These are phyloP conservation scores for Kazachstania viticola DNA, from an alignment of 805 yeast species.

Conservation along the genomic window DNA sequence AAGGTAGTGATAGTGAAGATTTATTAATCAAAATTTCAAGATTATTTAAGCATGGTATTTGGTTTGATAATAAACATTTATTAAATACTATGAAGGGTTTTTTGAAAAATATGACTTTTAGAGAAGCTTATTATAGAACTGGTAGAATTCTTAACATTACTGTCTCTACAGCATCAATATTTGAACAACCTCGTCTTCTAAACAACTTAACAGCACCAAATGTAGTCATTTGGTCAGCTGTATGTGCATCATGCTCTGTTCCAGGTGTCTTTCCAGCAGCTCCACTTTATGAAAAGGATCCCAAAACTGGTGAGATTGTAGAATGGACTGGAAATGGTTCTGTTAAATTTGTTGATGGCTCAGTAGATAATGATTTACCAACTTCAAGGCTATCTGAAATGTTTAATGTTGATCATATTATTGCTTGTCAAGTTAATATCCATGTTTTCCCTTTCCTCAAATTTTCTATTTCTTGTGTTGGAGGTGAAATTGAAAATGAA, in stretches of 20 bases:
- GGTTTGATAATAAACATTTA: slow-evolving; percentile 70
- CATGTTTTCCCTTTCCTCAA: slow-evolving; percentile 85
- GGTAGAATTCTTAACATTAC: slow-evolving; percentile 90
- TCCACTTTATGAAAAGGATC: slow-evolving; percentile 72
- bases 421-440: slow-evolving; percentile 95
- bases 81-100: slow-evolving; percentile 63
- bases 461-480: slow-evolving; percentile 52
- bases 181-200: slow-evolving; percentile 80
- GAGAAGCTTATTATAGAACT: slow-evolving; percentile 89
- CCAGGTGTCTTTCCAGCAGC: slow-evolving; percentile 88
- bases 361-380: slow-evolving; percentile 91
- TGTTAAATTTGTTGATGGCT: slow-evolving; percentile 85
- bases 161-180: slow-evolving; percentile 81
- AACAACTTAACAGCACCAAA: slow-evolving; percentile 74
- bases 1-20: slow-evolving; percentile 40
- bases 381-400: slow-evolving; percentile 82
- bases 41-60: slow-evolving; percentile 74
- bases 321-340: slow-evolving; percentile 71
- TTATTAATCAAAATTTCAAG: slow-evolving; percentile 40
- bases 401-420: slow-evolving; percentile 95
- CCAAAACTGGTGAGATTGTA: slow-evolving; percentile 54
- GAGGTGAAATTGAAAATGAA: slow-evolving; percentile 57
- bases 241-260: slow-evolving; percentile 86
- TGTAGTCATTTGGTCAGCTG: slow-evolving; percentile 78
- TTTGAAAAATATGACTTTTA: slow-evolving; percentile 82